Evolutionary conservation across 805 yeast genomes (phyloP), one percentile per base, ranked within the genome.

Genomic region (Barnettozyma pratensis): DNA sequence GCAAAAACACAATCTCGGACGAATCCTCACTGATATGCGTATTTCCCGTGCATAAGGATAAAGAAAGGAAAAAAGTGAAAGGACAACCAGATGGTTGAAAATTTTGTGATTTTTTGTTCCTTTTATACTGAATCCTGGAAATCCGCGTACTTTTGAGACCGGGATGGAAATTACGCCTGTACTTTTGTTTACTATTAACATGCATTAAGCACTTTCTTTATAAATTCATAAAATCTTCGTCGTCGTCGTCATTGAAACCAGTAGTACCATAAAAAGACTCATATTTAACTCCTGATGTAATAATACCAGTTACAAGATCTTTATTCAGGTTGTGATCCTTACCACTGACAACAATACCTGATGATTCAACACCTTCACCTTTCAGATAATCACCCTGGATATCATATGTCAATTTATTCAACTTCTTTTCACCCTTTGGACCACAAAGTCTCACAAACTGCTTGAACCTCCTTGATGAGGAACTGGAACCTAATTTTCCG

Each of bases 1-100:
- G 99, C 99, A 92, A 92, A 92, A 88, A 94, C 98, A 92, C 96
- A 96, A 91, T 90, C 99, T 92, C 99, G 98, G 99, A 94, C 97
- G 96, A 91, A 90, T 94, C 99, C 98, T 92, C 99, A 92, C 96
- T 91, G 98, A 92, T 90, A 89, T 96, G 96, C 96, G 98, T 94
- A 92, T 90, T 92, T 96, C 98, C 98, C 99, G 85, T 86, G 99
- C 98, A 92, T 89, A 92, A 92, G 85, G 97, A 91, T 87, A 75
- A 69, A 68, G 76, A 73, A 57, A 54, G 55, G 66, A 68, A 48
- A 48, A 41, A 26, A 27, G 37, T 8, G 26, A 14, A 41, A 36
- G 14, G 30, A 12, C 37, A 37, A 14, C 26, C 19, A 19, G 19
- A 19, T 19, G 19, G 19, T 19, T 25, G n/a, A 29, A 40, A 36